These are phyloP conservation scores for Xylaria palmicola DNA, from an alignment of 495 filamentous ascomycete species.

Conservation along the genomic window DNA sequence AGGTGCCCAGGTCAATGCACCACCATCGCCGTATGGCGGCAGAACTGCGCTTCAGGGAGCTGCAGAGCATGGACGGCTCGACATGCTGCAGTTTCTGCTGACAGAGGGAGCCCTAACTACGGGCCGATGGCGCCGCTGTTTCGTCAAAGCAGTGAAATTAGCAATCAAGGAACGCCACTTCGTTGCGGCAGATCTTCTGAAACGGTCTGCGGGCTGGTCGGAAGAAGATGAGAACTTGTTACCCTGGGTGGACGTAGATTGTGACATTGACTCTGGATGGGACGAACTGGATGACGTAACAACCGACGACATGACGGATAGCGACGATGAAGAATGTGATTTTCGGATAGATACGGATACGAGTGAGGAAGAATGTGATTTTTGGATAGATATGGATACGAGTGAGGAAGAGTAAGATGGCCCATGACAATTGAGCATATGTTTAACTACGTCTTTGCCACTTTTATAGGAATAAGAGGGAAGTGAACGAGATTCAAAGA, in stretches of 20 bases:
- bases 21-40: slow-evolving; percentile 21
- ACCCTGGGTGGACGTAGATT: background rate
- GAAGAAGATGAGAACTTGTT: background rate
- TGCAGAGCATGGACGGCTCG: slow-evolving; percentile 44
- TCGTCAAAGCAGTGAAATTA: background rate
- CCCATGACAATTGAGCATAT: too few species aligned
- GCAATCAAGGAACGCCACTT: background rate
- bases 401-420: too few species aligned
- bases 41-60: slow-evolving; percentile 44
- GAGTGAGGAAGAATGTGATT: too few species aligned
- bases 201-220: background rate
- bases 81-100: slow-evolving; percentile 32
- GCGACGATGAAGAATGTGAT: too few species aligned
- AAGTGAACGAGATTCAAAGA: too few species aligned
- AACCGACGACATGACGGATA: too few species aligned
- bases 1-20: slow-evolving; percentile 33
- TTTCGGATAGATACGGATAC: too few species aligned
- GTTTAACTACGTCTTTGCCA: too few species aligned
- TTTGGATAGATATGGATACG: too few species aligned
- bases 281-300: too few species aligned
- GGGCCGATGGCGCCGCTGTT: background rate
- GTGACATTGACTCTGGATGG: background rate
- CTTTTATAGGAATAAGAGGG: too few species aligned
- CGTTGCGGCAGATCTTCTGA: background rate
- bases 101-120: background rate